Evolutionary conservation across 2,329 filamentous ascomycete species (phyloP), one percentile per base, ranked within the genome.

Genomic region (Neofusicoccum sp.): DNA sequence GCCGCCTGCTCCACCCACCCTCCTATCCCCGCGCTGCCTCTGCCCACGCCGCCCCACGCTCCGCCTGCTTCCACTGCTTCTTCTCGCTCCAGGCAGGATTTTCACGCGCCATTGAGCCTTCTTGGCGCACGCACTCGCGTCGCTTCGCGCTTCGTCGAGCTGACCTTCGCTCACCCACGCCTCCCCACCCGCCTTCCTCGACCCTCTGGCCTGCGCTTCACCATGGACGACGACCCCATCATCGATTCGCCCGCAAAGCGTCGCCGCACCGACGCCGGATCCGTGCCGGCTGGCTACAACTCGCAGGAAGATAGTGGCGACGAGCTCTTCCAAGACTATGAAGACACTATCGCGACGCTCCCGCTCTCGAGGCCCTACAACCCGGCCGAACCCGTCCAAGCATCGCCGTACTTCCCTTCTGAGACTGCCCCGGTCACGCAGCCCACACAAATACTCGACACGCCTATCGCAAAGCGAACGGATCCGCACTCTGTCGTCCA

Each of bases 361-460:
- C 49, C 61, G 12, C 33, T 62, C 33, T 22, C 49, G 1, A 37
- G 45, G 37, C 39, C 47, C 4, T 36, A 36, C 48, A 54, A 62
- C 37, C 48, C 59, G 7, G 31, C 37, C 4, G 6, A 14, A 5
- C 28, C 37, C 1, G 29, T 44, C 5, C 44, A 41, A 16, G 1
- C 39, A 1, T 62, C 59, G 3, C 59, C 48, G 1, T 50, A 52
- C 39, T 54, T 54, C 4, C 5, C 8, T 5, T 52, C 47, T 2
- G 14, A 12, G 6, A 14, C 31, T 8, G 29, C 41, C 4, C n/a
- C 14, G 4, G 28, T 44, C 49, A 88, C 86, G 12, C 87, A 89
- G 69, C 85, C 87, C 0, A 89, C 85, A 9, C 87, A 89, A 69
- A 77, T 87, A 37, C 75, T 88, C 31, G 78, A 80, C 14, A 75